phyloP scores from a whole-genome alignment of 768 basidiomycete species.

The Pholiota molesta region DNA sequence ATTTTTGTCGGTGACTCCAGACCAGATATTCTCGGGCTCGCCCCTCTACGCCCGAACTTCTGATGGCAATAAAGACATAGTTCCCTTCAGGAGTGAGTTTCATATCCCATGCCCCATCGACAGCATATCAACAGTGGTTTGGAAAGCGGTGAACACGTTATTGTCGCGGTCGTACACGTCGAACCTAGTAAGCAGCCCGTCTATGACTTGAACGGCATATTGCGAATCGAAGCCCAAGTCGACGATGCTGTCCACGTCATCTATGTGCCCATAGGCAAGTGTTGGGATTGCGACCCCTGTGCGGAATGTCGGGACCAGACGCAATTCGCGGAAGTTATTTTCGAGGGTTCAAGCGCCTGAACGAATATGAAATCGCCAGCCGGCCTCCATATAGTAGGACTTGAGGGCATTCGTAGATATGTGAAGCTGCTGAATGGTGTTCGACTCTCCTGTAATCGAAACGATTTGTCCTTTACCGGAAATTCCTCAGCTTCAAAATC shows the following conservation, averaged over 20 bases:
- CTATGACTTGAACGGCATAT: slow-evolving; percentile 13
- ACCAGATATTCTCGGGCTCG: slow-evolving; percentile 14
- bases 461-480: slow-evolving; percentile 3
- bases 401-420: slow-evolving; percentile 3
- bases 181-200: slow-evolving; percentile 13
- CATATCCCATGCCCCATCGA: slow-evolving; percentile 11
- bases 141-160: slow-evolving; percentile 13
- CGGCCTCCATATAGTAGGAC: slow-evolving; percentile 12
- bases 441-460: not conserved
- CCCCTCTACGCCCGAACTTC: slow-evolving; percentile 13
- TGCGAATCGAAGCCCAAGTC: slow-evolving; percentile 12
- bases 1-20: slow-evolving; percentile 10
- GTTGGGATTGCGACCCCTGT: not conserved
- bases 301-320: not conserved
- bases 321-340: not conserved
- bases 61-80: slow-evolving; percentile 12
- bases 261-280: slow-evolving; percentile 11
- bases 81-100: slow-evolving; percentile 7
- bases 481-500: slow-evolving; percentile 4
- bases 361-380: slow-evolving; percentile 7
- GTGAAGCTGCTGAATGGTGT: not conserved
- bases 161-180: slow-evolving; percentile 12
- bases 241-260: slow-evolving; percentile 10
- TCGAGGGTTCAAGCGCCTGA: slow-evolving; percentile 4
- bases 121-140: slow-evolving; percentile 8